Evolutionary conservation across 805 yeast genomes (phyloP), one percentile per base, ranked within the genome.

Genomic region (Candida pseudofarinosa): DNA sequence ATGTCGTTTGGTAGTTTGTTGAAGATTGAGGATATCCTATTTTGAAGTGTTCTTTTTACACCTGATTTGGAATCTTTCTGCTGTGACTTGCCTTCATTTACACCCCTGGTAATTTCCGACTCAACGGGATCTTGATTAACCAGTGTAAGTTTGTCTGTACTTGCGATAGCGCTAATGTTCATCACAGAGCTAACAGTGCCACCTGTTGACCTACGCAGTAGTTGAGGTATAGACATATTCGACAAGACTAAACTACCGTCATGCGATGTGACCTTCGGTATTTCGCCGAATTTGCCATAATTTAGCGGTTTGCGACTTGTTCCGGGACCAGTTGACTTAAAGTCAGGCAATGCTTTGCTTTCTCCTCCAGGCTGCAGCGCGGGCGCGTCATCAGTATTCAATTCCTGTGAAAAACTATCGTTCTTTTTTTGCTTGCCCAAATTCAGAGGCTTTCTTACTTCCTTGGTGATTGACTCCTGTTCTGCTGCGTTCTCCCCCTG

Each of bases 1-100:
- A 71, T 68, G 54, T 71, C 76, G 48, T 71, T 71, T 12, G 76
- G 76, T n/a, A 71, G 52, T 35, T 71, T 71, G 45, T 67, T 71
- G 53, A 71, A 71, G 3, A 69, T 64, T 4, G 72, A 58, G 1
- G 72, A 56, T 10, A 68, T 67, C 28, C 62, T 52, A 45, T 53
- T 62, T 47, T 58, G 67, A 4, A 65, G 50, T n/a, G 62, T 46
- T 16, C 42, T 43, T 6, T 41, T 36, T 19, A 18, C 39, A 23
- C 20, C n/a, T 4, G 41, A 6, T 10, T 23, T 23, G 6, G 28
- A 17, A 15, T 12, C 34, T 16, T 30, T 31, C 10, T 12, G 28
- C 28, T 7, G 28, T 23, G 10, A 10, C 10, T 37, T 49, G 38
- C 44, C 43, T 17, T 35, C 38, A 18, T 38, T 14, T 13, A 12